These are phyloP conservation scores for Lathyrus oleraceus DNA, from an alignment of 306 rosid species.

Conservation along the genomic window DNA sequence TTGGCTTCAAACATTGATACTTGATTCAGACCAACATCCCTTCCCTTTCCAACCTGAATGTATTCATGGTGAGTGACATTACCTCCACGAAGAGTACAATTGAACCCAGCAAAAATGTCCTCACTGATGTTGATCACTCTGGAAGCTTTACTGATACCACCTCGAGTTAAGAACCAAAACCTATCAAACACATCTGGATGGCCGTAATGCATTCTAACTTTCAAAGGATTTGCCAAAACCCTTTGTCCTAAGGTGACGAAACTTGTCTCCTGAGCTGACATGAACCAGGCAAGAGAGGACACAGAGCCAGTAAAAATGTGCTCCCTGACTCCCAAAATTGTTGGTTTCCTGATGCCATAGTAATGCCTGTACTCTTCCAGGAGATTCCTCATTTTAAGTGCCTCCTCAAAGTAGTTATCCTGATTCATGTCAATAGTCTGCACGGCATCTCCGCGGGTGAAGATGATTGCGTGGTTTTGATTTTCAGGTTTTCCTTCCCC, in stretches of 20 bases:
- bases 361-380: slow-evolving; percentile 44
- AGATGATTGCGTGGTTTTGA: slow-evolving; percentile 53
- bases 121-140: slow-evolving; percentile 58
- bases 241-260: slow-evolving; percentile 58
- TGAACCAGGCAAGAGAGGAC: slow-evolving; percentile 60
- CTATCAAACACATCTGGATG: slow-evolving; percentile 59
- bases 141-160: slow-evolving; percentile 55
- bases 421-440: slow-evolving; percentile 60
- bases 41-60: slow-evolving; percentile 57
- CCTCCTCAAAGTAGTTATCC: slow-evolving; percentile 58
- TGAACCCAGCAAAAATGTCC: slow-evolving; percentile 56
- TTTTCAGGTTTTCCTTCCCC: slow-evolving; percentile 62
- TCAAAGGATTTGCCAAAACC: slow-evolving; percentile 59
- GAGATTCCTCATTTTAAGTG: slow-evolving; percentile 54
- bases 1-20: slow-evolving; percentile 58
- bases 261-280: slow-evolving; percentile 58
- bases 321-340: slow-evolving; percentile 55
- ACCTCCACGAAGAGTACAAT: slow-evolving; percentile 56
- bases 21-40: slow-evolving; percentile 57
- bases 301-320: slow-evolving; percentile 55
- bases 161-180: slow-evolving; percentile 56
- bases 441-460: slow-evolving; percentile 55
- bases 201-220: slow-evolving; percentile 56
- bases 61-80: slow-evolving; percentile 60
- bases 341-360: slow-evolving; percentile 50